A percentile compares a stretch with the other conserved stretches of the same genome.
Conservation (phyloP, 2,329 filamentous ascomycete genomes). For the Diaporthe vexans region DNA sequence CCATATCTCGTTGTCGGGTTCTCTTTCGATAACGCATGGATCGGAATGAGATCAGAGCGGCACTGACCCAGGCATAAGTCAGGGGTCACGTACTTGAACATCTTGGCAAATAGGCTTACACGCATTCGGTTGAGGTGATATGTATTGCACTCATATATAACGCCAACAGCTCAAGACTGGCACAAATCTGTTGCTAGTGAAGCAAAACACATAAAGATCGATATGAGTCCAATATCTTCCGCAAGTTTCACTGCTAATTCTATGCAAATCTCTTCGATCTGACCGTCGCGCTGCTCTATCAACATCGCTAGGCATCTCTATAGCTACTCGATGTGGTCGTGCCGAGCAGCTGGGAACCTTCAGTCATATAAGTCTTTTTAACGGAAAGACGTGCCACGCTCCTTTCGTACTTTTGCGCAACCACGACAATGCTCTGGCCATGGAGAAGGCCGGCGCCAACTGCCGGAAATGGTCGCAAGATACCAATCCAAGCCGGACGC, state of each 20-base stretch:
- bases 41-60: neutral
- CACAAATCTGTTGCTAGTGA: neutral
- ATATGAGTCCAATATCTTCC: no score
- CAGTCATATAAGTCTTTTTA: neutral
- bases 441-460: constrained; percentile 43
- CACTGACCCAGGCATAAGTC: neutral
- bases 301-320: neutral
- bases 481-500: constrained; percentile 42
- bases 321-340: neutral
- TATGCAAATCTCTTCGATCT: neutral
- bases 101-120: constrained; percentile 3
- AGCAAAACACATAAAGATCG: neutral
- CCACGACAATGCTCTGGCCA: constrained; percentile 1
- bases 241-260: neutral
- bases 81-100: neutral
- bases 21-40: constrained; percentile 12
- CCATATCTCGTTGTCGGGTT: constrained; percentile 2
- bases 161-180: neutral
- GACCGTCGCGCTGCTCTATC: neutral
- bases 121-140: neutral
- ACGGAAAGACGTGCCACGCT: neutral
- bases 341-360: neutral
- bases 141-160: neutral
- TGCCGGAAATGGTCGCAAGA: constrained; percentile 48
- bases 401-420: no score